Percentiles rank a stretch among this genome's conserved stretches.
Conservation (phyloP, 306 rosid species). For the Pyrus bretschneideri region DNA sequence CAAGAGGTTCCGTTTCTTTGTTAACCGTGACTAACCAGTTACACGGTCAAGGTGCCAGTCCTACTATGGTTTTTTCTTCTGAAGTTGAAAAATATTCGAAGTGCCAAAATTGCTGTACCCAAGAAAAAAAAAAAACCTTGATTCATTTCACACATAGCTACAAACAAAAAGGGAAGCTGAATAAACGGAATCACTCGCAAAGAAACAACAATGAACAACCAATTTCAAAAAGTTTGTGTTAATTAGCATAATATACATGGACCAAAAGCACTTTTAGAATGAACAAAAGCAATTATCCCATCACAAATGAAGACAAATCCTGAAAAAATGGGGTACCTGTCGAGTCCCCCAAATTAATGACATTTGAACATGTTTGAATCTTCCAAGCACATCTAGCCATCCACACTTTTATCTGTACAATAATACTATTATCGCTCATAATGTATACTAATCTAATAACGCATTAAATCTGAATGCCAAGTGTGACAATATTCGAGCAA, state of each 20-base stretch:
- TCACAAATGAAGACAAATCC: constrained; percentile 9
- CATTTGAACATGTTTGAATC: constrained; percentile 21
- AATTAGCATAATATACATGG: background rate
- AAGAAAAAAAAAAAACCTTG: background rate
- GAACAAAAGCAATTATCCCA: constrained; percentile 21
- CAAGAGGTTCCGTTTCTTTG: too few species aligned
- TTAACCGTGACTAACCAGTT: too few species aligned
- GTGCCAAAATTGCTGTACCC: background rate
- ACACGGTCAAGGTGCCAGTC: accelerated
- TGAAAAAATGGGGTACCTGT: constrained; percentile 14
- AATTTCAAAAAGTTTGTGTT: background rate
- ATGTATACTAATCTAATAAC: too few species aligned
- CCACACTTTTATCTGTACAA: background rate
- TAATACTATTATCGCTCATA: background rate
- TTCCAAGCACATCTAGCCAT: constrained; percentile 1
- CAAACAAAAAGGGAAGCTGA: constrained; percentile 9
- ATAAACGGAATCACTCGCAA: constrained; percentile 10
- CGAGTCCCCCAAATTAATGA: constrained; percentile 26
- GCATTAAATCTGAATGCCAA: too few species aligned
- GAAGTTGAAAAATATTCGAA: too few species aligned
- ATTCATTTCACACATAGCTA: background rate
- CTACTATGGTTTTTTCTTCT: too few species aligned
- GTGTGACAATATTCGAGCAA: too few species aligned
- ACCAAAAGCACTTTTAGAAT: background rate
- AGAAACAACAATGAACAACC: constrained; percentile 17